Base-by-base conservation (phyloP, 1,139 yeast species). In the Geotrichum australiense region DNA sequence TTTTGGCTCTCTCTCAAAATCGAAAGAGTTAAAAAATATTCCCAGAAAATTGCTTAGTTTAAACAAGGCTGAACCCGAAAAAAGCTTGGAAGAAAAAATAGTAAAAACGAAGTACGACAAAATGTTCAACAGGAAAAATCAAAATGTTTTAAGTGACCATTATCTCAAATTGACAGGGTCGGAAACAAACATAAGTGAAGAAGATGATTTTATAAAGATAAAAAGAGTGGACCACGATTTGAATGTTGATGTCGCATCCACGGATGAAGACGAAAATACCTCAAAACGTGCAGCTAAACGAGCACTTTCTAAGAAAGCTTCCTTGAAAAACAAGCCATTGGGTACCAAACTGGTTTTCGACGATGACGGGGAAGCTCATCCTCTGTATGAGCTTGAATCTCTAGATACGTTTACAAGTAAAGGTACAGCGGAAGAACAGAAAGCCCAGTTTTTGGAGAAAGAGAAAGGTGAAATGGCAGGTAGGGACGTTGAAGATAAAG, bases 61-160 rank as follows among this genome's bases (percentile, higher is more conserved):
- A 47, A 63, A 76, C 3, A 74, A 74, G 50, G 47, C 47, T 11
- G 50, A 39, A 8, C 47, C 33, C 3, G 54, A 50, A 3, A 15
- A 22, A 6, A 47, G 47, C 20, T 60, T 63, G 28, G 53, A 56
- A 14, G 61, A 65, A 26, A 69, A 71, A 51, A 74, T 74, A 52
- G 80, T 77, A 2, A 75, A 89, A 55, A 91, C 97, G 8, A 91
- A 84, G 60, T 86, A 86, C 58, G 98, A 93, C 62, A 76, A 93
- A 52, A 89, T 91, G 95, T 93, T 93, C 65, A 94, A 85, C 58
- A 76, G 99, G 61, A 74, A 84, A 62, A 93, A 91, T 62, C 98
- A 93, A 66, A 84, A 84, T 37, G 94, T 91, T 24, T 68, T 93
- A 45, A 82, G 96, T 28, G 93, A 87, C 51, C 94, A 87, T 59